Base-by-base conservation (phyloP, 179 eudicot species). In the Dionaea muscipula region DNA sequence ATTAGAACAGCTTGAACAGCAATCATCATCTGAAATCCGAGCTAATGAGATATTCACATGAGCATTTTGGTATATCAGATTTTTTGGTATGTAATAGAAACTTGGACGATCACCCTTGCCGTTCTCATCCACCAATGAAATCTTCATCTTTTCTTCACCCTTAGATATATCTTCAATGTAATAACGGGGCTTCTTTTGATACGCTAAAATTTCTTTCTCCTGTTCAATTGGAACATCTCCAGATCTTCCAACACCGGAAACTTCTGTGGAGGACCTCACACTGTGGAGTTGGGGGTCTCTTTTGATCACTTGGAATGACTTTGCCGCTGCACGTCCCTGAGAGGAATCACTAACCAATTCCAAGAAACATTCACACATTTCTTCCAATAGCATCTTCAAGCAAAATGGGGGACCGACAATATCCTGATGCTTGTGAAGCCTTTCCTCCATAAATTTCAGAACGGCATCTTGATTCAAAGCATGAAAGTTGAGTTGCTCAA, bases 81-180 rank as follows among this genome's bases (percentile, higher is more conserved):
- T 91, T 53, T 65, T 68, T 4, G 93, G 86, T 60, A 87, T 84
- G 72, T 91, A 91, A 53, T 61, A 61, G 45, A 91, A 91, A n/a
- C 65, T 63, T 8, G 98, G 98, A 12, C 71, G 82, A 19, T 52
- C 38, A 63, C 70, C 78, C 25, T 66, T 73, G 20, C 76, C 74
- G 27, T 66, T 69, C 51, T 81, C 82, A 60, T 74, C 84, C 37
- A 81, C 71, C 62, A 80, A 55, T 44, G 86, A 69, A 35, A 91
- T 83, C 31, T 65, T 60, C 16, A 81, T 77, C 31, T 57, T 77
- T 60, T 91, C 98, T 58, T 71, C 74, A 24, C 98, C 96, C 55
- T 79, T 91, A 3, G 94, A 63, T 54, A 88, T 74, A 74, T 91
- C 93, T 52, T 60, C 69, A 43, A 68, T 64, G 58, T 65, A 67